These are phyloP conservation scores for Diaporthe destruens DNA, from an alignment of 2,329 filamentous ascomycete species.

Conservation along the genomic window DNA sequence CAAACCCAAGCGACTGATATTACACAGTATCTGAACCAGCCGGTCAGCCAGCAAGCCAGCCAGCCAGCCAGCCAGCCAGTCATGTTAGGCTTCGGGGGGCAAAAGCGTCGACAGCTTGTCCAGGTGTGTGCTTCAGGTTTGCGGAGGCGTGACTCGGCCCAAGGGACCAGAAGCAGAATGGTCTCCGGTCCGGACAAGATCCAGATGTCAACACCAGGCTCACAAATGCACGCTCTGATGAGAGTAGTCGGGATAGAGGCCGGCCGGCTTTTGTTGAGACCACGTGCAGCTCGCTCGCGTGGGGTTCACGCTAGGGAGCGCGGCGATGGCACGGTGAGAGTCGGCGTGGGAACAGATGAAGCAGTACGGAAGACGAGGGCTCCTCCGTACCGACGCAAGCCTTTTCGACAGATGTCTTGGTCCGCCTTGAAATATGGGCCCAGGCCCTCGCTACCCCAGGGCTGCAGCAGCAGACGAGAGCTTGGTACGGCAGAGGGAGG, in stretches of 20 bases:
- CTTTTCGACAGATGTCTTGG: conserved; percentile 33
- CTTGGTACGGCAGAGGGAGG: neutral
- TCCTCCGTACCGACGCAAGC: conserved; percentile 14
- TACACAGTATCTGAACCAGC: too few relatives aligned
- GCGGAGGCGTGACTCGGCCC: conserved; percentile 21
- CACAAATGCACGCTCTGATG: too few relatives aligned
- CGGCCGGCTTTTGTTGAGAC: neutral
- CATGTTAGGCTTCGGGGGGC: neutral
- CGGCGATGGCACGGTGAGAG: conserved; percentile 9
- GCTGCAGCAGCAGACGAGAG: neutral
- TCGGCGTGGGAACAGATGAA: conserved; percentile 9
- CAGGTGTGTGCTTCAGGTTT: conserved; percentile 24
- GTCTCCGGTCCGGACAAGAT: neutral
- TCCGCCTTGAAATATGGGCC: conserved; percentile 25
- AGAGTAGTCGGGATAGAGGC: too few relatives aligned
- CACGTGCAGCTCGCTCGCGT: conserved; percentile 15
- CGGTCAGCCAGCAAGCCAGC: too few relatives aligned
- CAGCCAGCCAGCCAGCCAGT: neutral
- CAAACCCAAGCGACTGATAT: neutral
- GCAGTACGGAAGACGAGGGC: neutral
- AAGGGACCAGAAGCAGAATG: conserved; percentile 9
- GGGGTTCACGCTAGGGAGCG: conserved; percentile 19
- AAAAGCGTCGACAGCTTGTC: neutral
- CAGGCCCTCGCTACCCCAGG: neutral
- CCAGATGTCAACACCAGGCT: neutral